Evolutionary conservation across 106 monocot genomes (phyloP).

Genomic region (Narthecium ossifragum): DNA sequence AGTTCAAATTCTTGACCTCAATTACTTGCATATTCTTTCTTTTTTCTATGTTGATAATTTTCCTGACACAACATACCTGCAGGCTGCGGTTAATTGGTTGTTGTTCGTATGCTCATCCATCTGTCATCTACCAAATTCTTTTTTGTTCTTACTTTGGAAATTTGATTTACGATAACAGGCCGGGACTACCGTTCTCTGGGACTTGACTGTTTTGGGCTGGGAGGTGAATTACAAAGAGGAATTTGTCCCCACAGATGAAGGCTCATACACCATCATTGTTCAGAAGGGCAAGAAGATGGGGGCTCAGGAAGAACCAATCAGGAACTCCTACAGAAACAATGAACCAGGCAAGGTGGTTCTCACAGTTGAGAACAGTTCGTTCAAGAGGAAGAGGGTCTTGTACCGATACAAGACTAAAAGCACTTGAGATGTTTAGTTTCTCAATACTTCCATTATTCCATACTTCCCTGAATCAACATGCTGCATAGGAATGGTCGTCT

Average conservation of each 20-base stretch:
- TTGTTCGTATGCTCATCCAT: no score
- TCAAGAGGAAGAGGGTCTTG: slow-evolving; percentile 54
- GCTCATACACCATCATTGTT: slow-evolving; percentile 44
- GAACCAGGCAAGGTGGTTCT: slow-evolving; percentile 57
- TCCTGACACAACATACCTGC: no score
- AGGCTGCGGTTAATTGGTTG: no score
- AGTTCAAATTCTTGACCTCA: no score
- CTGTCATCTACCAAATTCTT: no score
- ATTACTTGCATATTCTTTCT: not conserved
- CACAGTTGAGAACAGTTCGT: slow-evolving; percentile 45
- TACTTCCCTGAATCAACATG: not conserved
- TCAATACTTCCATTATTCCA: not conserved
- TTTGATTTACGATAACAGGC: slow-evolving; percentile 13
- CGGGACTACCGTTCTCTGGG: slow-evolving; percentile 36
- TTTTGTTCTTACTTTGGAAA: not conserved
- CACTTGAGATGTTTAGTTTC: not conserved
- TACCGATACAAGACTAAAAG: slow-evolving; percentile 33
- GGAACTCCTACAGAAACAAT: slow-evolving; percentile 45
- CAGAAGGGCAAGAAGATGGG: slow-evolving; percentile 65
- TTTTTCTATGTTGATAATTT: not conserved
- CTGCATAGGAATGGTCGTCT: not conserved
- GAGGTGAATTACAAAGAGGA: slow-evolving; percentile 65
- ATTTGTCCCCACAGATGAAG: slow-evolving; percentile 41
- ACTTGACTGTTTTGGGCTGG: slow-evolving; percentile 46
- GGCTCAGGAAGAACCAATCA: slow-evolving; percentile 27